Evolutionary conservation across 2,329 filamentous ascomycete genomes (phyloP).

Genomic region (Tolypocladium paradoxum): DNA sequence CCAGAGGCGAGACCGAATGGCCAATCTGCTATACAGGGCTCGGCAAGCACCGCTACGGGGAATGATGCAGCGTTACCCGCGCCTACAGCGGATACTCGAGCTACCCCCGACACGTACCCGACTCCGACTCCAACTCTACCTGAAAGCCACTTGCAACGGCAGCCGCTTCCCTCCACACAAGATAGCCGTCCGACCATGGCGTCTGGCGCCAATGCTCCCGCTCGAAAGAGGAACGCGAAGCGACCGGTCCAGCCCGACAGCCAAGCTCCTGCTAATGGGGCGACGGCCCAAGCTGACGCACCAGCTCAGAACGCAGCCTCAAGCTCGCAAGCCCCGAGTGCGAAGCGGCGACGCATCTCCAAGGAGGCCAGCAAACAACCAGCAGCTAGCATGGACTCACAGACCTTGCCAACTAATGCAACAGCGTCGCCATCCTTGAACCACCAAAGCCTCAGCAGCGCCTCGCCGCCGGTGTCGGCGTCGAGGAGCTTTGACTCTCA

Average conservation of each 20-base stretch:
- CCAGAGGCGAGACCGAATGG: background rate
- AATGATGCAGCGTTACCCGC: background rate
- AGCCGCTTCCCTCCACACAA: background rate
- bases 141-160: background rate
- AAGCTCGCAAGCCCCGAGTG: slow-evolving; percentile 4
- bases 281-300: background rate
- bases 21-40: background rate
- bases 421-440: slow-evolving; percentile 6
- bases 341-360: slow-evolving; percentile 17
- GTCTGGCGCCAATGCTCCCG: background rate
- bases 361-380: slow-evolving; percentile 9
- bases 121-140: background rate
- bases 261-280: background rate
- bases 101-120: background rate
- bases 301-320: slow-evolving; percentile 2
- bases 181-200: background rate
- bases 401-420: slow-evolving; percentile 3
- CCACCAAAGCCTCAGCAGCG: slow-evolving; percentile 2
- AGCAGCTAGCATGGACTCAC: slow-evolving; percentile 3
- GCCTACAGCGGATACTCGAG: background rate
- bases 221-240: background rate
- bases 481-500: slow-evolving; percentile 10
- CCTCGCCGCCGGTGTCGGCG: slow-evolving; percentile 1
- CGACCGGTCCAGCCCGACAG: slow-evolving; percentile 1
- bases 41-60: background rate